These are phyloP conservation scores for Alternaria angustiovoidea DNA, from an alignment of 2,329 filamentous ascomycete species.

Conservation along the genomic window DNA sequence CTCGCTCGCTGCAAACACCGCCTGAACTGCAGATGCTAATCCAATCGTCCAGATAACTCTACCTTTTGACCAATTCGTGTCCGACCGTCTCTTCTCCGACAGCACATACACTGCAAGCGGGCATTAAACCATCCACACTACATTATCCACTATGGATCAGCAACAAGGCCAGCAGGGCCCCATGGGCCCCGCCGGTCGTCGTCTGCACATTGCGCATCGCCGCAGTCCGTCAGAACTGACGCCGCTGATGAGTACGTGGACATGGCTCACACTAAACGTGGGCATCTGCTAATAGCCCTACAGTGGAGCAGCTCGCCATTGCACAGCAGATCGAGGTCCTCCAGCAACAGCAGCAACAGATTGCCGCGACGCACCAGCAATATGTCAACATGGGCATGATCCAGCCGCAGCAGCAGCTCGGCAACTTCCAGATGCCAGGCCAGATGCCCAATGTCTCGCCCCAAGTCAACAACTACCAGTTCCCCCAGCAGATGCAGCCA, in stretches of 20 bases:
- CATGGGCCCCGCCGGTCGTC: conserved; percentile 79
- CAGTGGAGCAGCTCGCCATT: conserved; percentile 97
- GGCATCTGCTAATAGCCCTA: conserved; percentile 33
- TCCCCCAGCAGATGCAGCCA: conserved; percentile 70
- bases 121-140: conserved; percentile 33
- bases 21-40: conserved; percentile 24
- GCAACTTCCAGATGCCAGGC: conserved; percentile 66
- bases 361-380: conserved; percentile 94
- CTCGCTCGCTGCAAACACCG: background rate
- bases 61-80: conserved; percentile 34
- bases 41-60: conserved; percentile 30
- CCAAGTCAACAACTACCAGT: conserved; percentile 83
- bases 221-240: conserved; percentile 97
- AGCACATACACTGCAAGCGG: conserved; percentile 31
- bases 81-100: conserved; percentile 36
- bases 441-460: conserved; percentile 80
- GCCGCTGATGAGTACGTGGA: conserved; percentile 92
- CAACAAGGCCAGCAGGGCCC: conserved; percentile 63
- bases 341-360: conserved; percentile 97
- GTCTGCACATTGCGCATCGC: conserved; percentile 96
- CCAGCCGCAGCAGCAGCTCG: conserved; percentile 81
- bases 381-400: conserved; percentile 98
- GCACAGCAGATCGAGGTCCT: conserved; percentile 98
- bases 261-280: conserved; percentile 10
- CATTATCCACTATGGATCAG: conserved; percentile 54